Evolutionary conservation across 352 stramenopile species (phyloP).

Genomic region (Globisporangium abappressorium): DNA sequence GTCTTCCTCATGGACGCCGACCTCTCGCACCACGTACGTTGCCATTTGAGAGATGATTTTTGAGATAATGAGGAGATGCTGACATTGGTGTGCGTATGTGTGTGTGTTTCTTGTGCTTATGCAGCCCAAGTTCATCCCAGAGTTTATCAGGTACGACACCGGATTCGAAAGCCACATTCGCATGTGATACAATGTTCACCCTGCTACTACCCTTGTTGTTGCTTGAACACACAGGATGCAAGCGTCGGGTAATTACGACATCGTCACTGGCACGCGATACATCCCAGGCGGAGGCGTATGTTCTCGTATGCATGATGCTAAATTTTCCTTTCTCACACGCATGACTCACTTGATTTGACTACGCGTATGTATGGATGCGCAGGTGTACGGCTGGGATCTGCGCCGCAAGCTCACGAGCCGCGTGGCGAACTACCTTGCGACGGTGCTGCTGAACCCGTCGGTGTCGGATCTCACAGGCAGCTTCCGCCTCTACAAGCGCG

Average conservation of each 20-base stretch:
- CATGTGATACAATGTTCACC: neutral
- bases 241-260: constrained; percentile 83
- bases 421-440: constrained; percentile 97
- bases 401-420: constrained; percentile 95
- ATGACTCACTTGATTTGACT: neutral
- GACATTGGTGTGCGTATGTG: neutral
- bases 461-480: constrained; percentile 96
- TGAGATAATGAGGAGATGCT: neutral
- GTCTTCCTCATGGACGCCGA: constrained; percentile 99
- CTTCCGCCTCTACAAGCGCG: constrained; percentile 96
- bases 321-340: neutral
- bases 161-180: no score
- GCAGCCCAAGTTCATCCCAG: constrained; percentile 96
- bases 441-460: constrained; percentile 93
- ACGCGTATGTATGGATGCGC: neutral
- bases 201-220: neutral
- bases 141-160: constrained; percentile 76
- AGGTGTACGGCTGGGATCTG: constrained; percentile 96
- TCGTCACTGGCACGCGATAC: constrained; percentile 97
- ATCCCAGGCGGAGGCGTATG: constrained; percentile 89
- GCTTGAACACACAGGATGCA: constrained; percentile 48
- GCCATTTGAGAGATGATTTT: neutral
- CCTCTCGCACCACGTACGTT: constrained; percentile 93
- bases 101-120: neutral
- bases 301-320: constrained; percentile 8